Percentiles rank a stretch among this genome's conserved stretches.
These are phyloP conservation scores for Tinospora cordifolia DNA, from an alignment of 164 flowering plant species.

Conservation along the genomic window DNA sequence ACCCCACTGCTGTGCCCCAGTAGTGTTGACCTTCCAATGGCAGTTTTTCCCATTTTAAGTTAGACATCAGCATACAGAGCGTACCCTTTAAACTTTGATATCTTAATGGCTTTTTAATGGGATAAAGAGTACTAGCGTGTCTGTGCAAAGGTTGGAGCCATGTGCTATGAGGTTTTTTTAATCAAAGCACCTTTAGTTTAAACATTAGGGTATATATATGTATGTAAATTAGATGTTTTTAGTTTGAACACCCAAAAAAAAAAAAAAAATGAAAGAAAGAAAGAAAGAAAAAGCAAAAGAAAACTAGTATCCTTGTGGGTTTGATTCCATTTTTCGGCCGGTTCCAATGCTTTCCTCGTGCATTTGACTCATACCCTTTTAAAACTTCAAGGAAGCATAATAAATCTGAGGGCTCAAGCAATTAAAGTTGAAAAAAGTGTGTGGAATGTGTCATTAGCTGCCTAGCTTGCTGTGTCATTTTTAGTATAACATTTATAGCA, in stretches of 20 bases:
- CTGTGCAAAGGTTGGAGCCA: conserved; percentile 17
- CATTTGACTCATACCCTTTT: conserved; percentile 9
- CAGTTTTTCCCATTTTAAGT: conserved; percentile 7
- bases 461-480: no score
- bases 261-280: not conserved
- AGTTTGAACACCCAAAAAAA: not conserved
- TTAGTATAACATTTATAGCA: no score
- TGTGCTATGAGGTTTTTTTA: conserved; percentile 17
- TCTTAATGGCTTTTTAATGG: not conserved
- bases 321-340: conserved; percentile 18
- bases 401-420: conserved; percentile 7
- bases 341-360: conserved; percentile 9
- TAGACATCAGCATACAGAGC: not conserved
- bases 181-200: conserved; percentile 27
- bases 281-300: no score
- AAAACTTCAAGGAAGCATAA: not conserved
- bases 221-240: not conserved
- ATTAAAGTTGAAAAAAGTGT: conserved; percentile 15
- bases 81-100: no score
- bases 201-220: conserved; percentile 9
- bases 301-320: conserved; percentile 10
- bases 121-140: not conserved
- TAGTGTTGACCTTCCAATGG: no score
- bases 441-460: conserved; percentile 21
- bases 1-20: no score